Conservation (phyloP, 169 alveolate genomes). For the Plasmodium reichenowi region DNA sequence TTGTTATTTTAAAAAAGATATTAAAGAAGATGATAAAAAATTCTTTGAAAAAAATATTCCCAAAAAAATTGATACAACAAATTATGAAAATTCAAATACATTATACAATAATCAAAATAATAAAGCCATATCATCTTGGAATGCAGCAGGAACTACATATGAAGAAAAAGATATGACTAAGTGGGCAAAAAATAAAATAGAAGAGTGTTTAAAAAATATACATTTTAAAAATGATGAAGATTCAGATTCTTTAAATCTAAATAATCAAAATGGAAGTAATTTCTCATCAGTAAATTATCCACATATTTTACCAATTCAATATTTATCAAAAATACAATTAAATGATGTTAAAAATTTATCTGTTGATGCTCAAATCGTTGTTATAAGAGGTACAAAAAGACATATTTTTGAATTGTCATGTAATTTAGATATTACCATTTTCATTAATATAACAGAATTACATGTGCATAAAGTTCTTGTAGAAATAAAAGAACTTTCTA, state of each 20-base stretch:
- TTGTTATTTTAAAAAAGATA: conserved; percentile 87
- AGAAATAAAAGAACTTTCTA: conserved; percentile 79
- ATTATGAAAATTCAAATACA: conserved; percentile 35
- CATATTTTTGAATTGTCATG: conserved; percentile 88
- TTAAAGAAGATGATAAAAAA: conserved; percentile 69
- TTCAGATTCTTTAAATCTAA: conserved; percentile 48
- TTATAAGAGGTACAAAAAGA: conserved; percentile 88
- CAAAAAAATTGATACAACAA: conserved; percentile 69
- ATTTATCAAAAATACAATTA: conserved; percentile 76
- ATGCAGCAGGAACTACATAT: conserved; percentile 89
- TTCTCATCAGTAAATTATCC: conserved; percentile 70
- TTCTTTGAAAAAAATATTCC: conserved; percentile 63
- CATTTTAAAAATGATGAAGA: conserved; percentile 79
- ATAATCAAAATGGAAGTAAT: conserved; percentile 80
- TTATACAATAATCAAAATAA: conserved; percentile 13
- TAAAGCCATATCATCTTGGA: conserved; percentile 88
- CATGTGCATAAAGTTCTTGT: conserved; percentile 77
- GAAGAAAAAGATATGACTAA: conserved; percentile 87
- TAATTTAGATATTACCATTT: conserved; percentile 54
- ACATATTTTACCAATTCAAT: conserved; percentile 56
- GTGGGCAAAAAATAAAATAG: conserved; percentile 76
- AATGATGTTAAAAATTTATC: conserved; percentile 81
- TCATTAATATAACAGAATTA: conserved; percentile 25
- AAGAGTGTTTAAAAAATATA: conserved; percentile 67
- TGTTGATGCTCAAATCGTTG: conserved; percentile 89